Percentiles rank a stretch among this genome's conserved stretches.
Evolutionary conservation across 305 asterid species (phyloP).

Genomic region (Rubia tinctorum): DNA sequence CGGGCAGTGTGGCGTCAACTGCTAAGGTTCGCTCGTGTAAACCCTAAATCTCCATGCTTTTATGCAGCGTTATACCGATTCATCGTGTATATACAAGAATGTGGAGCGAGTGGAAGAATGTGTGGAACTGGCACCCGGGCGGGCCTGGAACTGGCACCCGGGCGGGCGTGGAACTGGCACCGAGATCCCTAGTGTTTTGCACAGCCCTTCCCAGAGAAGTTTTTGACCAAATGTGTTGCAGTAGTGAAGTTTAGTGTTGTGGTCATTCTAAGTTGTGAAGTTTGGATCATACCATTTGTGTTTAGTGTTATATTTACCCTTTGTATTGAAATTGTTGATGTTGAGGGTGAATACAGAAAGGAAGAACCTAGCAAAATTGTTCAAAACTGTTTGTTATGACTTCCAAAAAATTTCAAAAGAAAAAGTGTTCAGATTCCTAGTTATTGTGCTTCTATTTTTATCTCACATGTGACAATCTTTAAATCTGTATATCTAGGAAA

Average conservation of each 20-base stretch:
- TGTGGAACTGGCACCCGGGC: neutral
- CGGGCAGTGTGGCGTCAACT: slow-evolving; percentile 62
- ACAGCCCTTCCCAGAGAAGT: neutral
- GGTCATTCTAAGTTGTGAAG: neutral
- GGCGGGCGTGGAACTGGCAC: too few species aligned
- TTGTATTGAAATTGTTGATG: neutral
- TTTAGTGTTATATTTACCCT: neutral
- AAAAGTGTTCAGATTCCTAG: too few species aligned
- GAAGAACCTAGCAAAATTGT: neutral
- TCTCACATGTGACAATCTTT: too few species aligned
- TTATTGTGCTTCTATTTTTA: too few species aligned
- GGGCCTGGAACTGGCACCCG: too few species aligned
- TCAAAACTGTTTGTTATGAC: too few species aligned
- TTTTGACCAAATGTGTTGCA: slow-evolving; percentile 1
- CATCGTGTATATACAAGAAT: slow-evolving; percentile 17
- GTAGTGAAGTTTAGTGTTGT: neutral
- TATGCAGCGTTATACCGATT: neutral
- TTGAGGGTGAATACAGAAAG: neutral
- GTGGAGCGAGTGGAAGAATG: neutral
- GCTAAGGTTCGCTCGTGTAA: slow-evolving; percentile 19
- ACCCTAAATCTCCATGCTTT: neutral
- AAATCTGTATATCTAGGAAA: too few species aligned
- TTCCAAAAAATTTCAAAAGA: too few species aligned
- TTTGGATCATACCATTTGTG: neutral
- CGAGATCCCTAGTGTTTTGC: neutral